Conservation (phyloP, 2,329 filamentous ascomycete species). For the Calonectria pauciramosa region DNA sequence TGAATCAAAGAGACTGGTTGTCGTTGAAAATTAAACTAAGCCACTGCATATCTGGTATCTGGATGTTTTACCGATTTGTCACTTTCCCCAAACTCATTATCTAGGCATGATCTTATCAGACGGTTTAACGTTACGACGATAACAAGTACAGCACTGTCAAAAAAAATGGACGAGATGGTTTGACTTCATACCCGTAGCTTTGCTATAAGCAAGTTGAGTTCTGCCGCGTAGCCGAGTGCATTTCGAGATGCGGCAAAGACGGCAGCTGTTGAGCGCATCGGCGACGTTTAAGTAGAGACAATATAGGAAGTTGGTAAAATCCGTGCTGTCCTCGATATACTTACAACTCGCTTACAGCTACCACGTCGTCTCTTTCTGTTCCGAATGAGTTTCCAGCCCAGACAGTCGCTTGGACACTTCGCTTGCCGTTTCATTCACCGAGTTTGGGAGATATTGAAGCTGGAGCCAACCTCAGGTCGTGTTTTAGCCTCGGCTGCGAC, state of each 20-base stretch:
- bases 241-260: not conserved
- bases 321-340: not conserved
- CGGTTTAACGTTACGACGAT: not conserved
- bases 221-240: not conserved
- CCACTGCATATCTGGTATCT: not conserved
- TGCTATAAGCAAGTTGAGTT: not conserved
- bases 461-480: not conserved
- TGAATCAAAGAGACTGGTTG: conserved; percentile 46
- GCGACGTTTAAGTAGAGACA: not conserved
- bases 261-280: not conserved
- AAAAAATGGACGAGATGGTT: not conserved
- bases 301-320: not conserved
- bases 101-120: not conserved
- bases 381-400: not conserved
- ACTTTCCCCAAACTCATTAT: not conserved
- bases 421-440: not conserved
- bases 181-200: not conserved
- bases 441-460: conserved; percentile 3
- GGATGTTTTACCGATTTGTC: not conserved
- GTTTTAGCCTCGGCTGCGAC: conserved; percentile 6
- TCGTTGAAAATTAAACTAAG: conserved; percentile 31
- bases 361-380: not conserved
- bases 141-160: not conserved
- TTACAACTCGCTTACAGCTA: not conserved
- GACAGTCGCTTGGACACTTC: not conserved